Base-by-base conservation (phyloP, 306 rosid genomes). In the Citrullus colocynthis region DNA sequence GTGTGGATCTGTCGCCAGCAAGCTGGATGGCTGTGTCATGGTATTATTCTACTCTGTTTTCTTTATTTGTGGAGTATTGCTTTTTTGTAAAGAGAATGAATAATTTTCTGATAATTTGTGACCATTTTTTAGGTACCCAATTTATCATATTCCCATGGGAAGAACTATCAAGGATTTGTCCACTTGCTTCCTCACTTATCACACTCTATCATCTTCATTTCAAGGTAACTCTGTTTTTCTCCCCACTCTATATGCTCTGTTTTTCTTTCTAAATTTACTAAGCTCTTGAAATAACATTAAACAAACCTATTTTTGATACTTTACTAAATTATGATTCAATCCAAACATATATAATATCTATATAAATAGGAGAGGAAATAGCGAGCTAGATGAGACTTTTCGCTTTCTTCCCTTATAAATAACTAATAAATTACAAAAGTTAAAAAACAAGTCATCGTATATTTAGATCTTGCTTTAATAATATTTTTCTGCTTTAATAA, bases 21-120 rank as follows among this genome's bases (percentile, higher is more conserved):
- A 96, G 97, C 83, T 96, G 99, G 99, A 92, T 96, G 99, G 90
- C 97, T 17, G 90, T 96, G 74, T 87, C 98, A 20, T 96, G 99
- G 99, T 95, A 83, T 75, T 48, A 41, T 61, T 37, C 20, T 12
- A 67, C 34, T 41, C 32, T 41, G 74, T 41, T 67, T 48, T 34
- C 55, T 65, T 15, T 16, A 7, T 49, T 63, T 28, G 12, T 48
- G 12, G 20, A 37, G 45, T 30, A 4, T 44, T 63, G n/a, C 6
- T 62, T 15, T 75, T 18, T 16, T 76, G 39, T 20, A 51, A 52
- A 30, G 21, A 56, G 13, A 15, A 13, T n/a, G 65, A 32, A 49
- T 75, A 2, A 8, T 37, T 74, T 8, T 37, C 3, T 17, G 74
- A 45, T 71, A 0, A 48, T 71, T 71, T 45, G 60, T 17, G 9